These are phyloP conservation scores for Aspergillus glaucus DNA, from an alignment of 2,329 filamentous ascomycete species.

Conservation along the genomic window DNA sequence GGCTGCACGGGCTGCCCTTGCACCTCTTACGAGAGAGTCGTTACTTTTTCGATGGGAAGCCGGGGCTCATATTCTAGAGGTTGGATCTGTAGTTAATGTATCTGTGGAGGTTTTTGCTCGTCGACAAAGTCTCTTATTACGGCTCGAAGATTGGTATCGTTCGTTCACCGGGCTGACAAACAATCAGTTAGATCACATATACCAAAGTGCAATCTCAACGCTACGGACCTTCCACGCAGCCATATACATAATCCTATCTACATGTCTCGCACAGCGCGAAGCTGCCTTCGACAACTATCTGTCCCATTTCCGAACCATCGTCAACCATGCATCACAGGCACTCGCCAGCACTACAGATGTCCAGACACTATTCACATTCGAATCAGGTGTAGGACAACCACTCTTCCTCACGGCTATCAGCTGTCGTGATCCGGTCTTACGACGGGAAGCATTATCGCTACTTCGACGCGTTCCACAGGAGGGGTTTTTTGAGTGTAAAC, in stretches of 20 bases:
- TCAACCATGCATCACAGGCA: constrained; percentile 17
- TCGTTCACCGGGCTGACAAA: not conserved
- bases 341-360: constrained; percentile 16
- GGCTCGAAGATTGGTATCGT: not conserved
- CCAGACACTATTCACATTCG: constrained; percentile 23
- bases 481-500: constrained; percentile 19
- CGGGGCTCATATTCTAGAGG: constrained; percentile 1
- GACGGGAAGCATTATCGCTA: constrained; percentile 23
- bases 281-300: constrained; percentile 17
- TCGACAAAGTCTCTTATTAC: not conserved
- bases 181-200: not conserved
- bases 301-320: constrained; percentile 20
- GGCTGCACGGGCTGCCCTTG: constrained; percentile 8
- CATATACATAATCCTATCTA: constrained; percentile 15
- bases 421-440: constrained; percentile 26
- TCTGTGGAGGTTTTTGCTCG: not conserved
- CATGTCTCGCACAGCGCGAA: constrained; percentile 15
- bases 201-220: constrained; percentile 2
- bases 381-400: constrained; percentile 22
- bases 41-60: constrained; percentile 13
- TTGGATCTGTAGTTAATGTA: not conserved
- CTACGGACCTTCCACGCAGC: constrained; percentile 23
- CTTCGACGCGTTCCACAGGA: constrained; percentile 18
- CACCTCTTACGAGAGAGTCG: constrained; percentile 5
- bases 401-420: constrained; percentile 26